These are phyloP conservation scores for Pythium aristosporum DNA, from an alignment of 352 stramenopile genomes.

Conservation along the genomic window DNA sequence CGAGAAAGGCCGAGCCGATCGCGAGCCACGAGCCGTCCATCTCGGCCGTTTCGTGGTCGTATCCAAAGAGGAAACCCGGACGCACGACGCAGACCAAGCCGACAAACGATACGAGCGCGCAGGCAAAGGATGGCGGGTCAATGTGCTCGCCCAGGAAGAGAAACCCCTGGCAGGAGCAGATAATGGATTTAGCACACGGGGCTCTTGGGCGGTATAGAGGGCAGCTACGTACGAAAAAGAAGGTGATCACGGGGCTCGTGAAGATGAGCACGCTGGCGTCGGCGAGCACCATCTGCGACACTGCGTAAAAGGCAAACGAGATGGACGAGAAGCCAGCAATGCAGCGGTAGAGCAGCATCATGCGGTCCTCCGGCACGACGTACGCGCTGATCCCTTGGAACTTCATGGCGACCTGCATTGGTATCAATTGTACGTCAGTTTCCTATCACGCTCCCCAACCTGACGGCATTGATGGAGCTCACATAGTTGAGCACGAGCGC, in stretches of 20 bases:
- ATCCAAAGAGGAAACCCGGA: conserved; percentile 42
- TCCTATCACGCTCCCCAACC: neutral
- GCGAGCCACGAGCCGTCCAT: conserved; percentile 52
- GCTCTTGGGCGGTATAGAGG: neutral
- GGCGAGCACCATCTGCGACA: conserved; percentile 79
- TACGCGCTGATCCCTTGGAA: conserved; percentile 53
- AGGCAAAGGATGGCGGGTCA: conserved; percentile 27
- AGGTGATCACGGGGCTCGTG: conserved; percentile 67
- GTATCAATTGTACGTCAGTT: neutral
- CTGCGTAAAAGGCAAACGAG: conserved; percentile 70
- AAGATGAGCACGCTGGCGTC: conserved; percentile 77
- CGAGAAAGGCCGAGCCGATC: conserved; percentile 48
- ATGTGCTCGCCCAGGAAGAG: conserved; percentile 35
- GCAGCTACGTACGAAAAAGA: conserved; percentile 49
- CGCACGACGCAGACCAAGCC: conserved; percentile 44
- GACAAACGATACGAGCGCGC: conserved; percentile 34
- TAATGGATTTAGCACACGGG: no score
- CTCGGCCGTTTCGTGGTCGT: conserved; percentile 37
- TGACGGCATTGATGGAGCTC: neutral
- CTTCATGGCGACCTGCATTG: conserved; percentile 26
- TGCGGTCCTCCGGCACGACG: conserved; percentile 45
- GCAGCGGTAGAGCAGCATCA: conserved; percentile 65
- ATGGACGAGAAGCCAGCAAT: conserved; percentile 71
- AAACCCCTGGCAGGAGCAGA: conserved; percentile 21
- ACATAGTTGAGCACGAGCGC: conserved; percentile 66